Evolutionary conservation across 2,329 filamentous ascomycete genomes (phyloP), one percentile per base, ranked within the genome.

Genomic region (Pseudogymnoascus pannorum): DNA sequence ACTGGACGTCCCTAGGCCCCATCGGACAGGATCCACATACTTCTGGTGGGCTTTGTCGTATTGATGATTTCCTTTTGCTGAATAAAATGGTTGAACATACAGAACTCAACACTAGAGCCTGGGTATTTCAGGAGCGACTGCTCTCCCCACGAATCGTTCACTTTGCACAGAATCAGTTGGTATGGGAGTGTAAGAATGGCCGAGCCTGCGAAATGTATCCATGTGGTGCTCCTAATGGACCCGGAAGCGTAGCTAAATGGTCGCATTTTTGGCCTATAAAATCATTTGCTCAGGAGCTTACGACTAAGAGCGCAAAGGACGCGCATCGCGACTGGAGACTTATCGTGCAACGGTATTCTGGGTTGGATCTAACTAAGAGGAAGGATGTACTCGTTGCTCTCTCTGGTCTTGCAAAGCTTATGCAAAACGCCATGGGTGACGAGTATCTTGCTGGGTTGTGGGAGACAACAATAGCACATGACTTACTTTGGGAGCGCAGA

Each of bases 401-500:
- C 4, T 62, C 66, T 20, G 67, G 66, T 38, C 54, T 69, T 5
- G 67, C 66, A 11, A 57, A 61, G 33, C 8, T 54, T 7, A 33
- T 58, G 4, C 33, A 65, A 18, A 14, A 18, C 4, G 4, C 57
- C 9, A 60, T 26, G 5, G 48, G 60, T 9, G 61, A 64, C 42
- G 48, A 64, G 11, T 68, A 68, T 36, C 1, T 64, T 16, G 66
- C 66, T 2, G 67, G 67, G 2, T 22, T 66, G 9, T 68, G 67
- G 67, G 18, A 59, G 26, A 54, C 57, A 40, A 16, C 63, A 33
- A 20, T 66, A 36, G 40, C 58, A 57, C 22, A 31, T 11, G 42
- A 63, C 29, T 33, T 66, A 54, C 38, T 22, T 42, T 62, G 62
- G 16, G 29, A 31, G 29, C 29, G 29, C 29, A 31, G 4, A 31